phyloP scores from a whole-genome alignment of 805 yeast genomes.

The Candida suzukii region DNA sequence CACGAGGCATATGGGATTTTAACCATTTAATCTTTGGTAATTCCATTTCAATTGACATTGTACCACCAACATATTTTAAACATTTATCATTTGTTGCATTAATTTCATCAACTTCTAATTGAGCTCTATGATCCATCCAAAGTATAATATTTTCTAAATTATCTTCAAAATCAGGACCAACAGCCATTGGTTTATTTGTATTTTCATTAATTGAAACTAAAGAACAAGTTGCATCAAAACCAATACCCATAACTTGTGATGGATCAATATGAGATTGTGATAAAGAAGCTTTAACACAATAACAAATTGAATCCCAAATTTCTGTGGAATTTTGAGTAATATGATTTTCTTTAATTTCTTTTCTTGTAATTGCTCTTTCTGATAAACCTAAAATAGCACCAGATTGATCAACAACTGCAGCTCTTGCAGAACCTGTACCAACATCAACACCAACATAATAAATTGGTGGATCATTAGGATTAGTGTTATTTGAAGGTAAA shows the following conservation, averaged over 20 bases:
- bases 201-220: constrained; percentile 69
- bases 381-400: constrained; percentile 79
- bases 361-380: constrained; percentile 72
- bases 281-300: constrained; percentile 70
- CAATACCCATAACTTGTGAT: constrained; percentile 69
- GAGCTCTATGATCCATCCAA: constrained; percentile 99
- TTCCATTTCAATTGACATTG: constrained; percentile 98
- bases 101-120: constrained; percentile 68
- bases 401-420: constrained; percentile 76
- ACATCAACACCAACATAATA: constrained; percentile 38
- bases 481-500: constrained; percentile 14
- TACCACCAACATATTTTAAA: constrained; percentile 91
- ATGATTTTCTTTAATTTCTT: constrained; percentile 62
- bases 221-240: constrained; percentile 97
- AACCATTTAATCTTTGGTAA: constrained; percentile 96
- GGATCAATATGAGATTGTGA: constrained; percentile 71
- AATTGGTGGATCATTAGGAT: constrained; percentile 16
- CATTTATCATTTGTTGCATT: constrained; percentile 75
- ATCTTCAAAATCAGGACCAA: constrained; percentile 84
- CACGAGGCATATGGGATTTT: constrained; percentile 70
- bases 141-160: constrained; percentile 73
- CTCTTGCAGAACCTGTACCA: constrained; percentile 98
- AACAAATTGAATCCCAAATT: constrained; percentile 85
- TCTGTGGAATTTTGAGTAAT: constrained; percentile 86
- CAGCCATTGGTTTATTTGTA: constrained; percentile 68